Base-by-base conservation (phyloP, 257 asterid genomes). In the Fraxinus cuspidata region DNA sequence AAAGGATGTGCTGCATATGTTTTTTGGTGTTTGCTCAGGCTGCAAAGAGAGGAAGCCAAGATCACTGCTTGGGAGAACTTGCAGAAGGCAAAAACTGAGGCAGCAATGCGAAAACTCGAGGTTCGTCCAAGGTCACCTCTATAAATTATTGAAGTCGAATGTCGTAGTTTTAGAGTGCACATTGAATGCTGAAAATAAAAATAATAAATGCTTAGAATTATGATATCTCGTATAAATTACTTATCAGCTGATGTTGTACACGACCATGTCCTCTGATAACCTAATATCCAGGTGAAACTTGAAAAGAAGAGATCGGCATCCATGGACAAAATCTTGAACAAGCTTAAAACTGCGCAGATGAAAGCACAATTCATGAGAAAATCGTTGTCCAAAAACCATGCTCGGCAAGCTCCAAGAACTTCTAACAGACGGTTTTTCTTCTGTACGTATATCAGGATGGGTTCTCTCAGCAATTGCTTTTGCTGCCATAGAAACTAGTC, bases 61-160 rank as follows among this genome's bases (percentile, higher is more conserved):
- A 90, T 93, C 73, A 74, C 75, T 71, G 96, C 97, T 40, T 93
- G 98, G 98, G 98, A 91, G 87, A 93, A 93, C 79, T 84, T 93
- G 87, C 98, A 93, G 77, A 92, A 89, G 88, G 98, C 96, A 40
- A 92, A 92, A 84, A 96, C 98, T 28, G 97, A 93, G 86, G 96
- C 96, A 37, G 91, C 95, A 40, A 78, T 90, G 64, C 89, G 87
- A 12, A 89, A 89, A 80, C 97, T 92, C 3, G 97, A 92, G 97
- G 88, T 92, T 72, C 27, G 85, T 72, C 34, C 63, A 35, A 70
- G 3, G 16, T 7, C 9, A n/a, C 0, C 6, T 70, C 21, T 2
- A 8, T 19, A 37, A 29, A 32, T 7, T 34, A 37, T n/a, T 40
- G 3, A n/a, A 10, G 19, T 37, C 27, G n/a, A 70, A 11, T 1